Percentiles rank a stretch among this genome's conserved stretches.
These are phyloP conservation scores for Nitzschia sp. DNA, from an alignment of 108 stramenopile species.

Conservation along the genomic window DNA sequence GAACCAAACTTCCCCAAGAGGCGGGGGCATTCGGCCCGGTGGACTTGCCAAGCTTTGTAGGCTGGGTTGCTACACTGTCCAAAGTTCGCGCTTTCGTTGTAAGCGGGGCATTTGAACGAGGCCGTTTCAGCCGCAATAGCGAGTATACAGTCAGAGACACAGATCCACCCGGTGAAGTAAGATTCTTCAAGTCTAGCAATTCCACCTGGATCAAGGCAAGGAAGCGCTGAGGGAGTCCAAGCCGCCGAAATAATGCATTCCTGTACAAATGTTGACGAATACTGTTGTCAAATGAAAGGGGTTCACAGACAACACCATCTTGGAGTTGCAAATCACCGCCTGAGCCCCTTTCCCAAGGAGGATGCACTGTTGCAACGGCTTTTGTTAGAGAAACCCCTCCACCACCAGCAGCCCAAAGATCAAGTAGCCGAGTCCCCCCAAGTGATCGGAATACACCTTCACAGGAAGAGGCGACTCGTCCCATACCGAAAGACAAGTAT, in stretches of 20 bases:
- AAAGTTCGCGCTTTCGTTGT: conserved; percentile 77
- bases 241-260: conserved; percentile 76
- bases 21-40: conserved; percentile 87
- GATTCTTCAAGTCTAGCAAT: conserved; percentile 91
- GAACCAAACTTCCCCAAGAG: conserved; percentile 84
- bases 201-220: conserved; percentile 90
- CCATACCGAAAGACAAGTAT: conserved; percentile 63
- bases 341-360: conserved; percentile 80
- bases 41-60: conserved; percentile 75
- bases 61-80: conserved; percentile 69
- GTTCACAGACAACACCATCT: conserved; percentile 56
- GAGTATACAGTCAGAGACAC: conserved; percentile 77
- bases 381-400: conserved; percentile 73
- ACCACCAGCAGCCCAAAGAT: conserved; percentile 64
- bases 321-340: conserved; percentile 76
- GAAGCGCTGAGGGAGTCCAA: conserved; percentile 86
- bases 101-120: conserved; percentile 60
- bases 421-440: conserved; percentile 67
- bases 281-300: conserved; percentile 58
- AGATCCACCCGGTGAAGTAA: conserved; percentile 86
- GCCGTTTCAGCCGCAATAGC: conserved; percentile 71
- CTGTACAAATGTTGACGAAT: conserved; percentile 79
- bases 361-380: conserved; percentile 75
- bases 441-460: conserved; percentile 53
- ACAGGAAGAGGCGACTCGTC: conserved; percentile 55